Evolutionary conservation across 768 basidiomycete species (phyloP).

Genomic region (Russula vinacea): DNA sequence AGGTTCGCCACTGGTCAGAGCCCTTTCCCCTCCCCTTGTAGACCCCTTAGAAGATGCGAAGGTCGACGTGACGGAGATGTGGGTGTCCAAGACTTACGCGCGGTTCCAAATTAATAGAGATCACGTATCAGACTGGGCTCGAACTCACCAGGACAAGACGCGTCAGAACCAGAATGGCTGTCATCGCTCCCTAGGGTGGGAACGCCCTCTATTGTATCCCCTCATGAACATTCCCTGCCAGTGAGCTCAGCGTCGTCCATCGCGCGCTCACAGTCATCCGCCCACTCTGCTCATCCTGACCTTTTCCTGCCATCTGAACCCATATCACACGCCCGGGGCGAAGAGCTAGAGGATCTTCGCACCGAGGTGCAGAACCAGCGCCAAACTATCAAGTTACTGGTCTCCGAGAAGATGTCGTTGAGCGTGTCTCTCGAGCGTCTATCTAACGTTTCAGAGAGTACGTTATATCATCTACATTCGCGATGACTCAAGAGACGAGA

Average conservation of each 20-base stretch:
- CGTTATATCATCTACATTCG: constrained; percentile 28
- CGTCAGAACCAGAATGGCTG: constrained; percentile 52
- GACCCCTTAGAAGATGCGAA: constrained; percentile 40
- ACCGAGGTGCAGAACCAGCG: constrained; percentile 54
- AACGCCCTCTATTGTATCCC: constrained; percentile 33
- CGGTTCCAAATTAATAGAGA: constrained; percentile 7
- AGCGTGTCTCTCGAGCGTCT: constrained; percentile 51
- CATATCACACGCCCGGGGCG: constrained; percentile 27
- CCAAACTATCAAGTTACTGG: constrained; percentile 72
- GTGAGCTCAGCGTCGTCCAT: constrained; percentile 37
- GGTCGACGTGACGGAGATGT: constrained; percentile 62
- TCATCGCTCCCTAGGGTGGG: constrained; percentile 51
- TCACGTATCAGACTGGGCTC: constrained; percentile 43
- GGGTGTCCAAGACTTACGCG: constrained; percentile 38
- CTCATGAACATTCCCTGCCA: constrained; percentile 28
- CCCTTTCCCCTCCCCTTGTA: constrained; percentile 34
- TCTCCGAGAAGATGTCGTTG: constrained; percentile 44
- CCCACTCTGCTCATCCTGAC: constrained; percentile 4
- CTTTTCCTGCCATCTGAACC: constrained; percentile 31
- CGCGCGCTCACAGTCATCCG: constrained; percentile 21
- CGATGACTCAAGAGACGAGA: background rate
- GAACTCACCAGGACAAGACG: constrained; percentile 35
- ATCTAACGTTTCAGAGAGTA: constrained; percentile 61
- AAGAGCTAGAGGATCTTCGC: constrained; percentile 33
- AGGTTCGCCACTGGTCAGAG: constrained; percentile 40